Evolutionary conservation across 2,329 filamentous ascomycete genomes (phyloP), one percentile per base, ranked within the genome.

Genomic region (Hysterium pulicare): DNA sequence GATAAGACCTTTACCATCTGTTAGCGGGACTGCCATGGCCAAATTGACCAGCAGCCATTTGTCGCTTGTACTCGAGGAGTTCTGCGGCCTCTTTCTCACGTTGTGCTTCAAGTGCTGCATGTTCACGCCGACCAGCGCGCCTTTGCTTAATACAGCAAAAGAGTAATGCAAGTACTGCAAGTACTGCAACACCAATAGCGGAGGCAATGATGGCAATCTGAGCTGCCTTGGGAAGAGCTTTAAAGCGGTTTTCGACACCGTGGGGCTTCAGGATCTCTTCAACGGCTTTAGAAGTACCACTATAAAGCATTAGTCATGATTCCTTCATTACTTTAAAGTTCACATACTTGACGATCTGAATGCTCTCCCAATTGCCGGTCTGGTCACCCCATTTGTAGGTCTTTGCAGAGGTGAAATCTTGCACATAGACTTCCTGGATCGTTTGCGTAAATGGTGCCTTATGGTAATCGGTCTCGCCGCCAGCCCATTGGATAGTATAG

Each of bases 391-490:
- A 90, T 34, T 75, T 66, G 60, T 90, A 90, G 53, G 80, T 77
- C 53, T 79, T 79, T 35, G 70, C 73, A 1, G 81, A 79, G 38
- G 73, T 77, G 57, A 77, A 79, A 67, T 78, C 81, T 48, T 68
- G 57, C 40, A 77, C 72, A 22, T 73, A 71, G 24, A 81, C 68
- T 22, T 74, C 79, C 72, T 86, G 79, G 50, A 91, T 77, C 46
- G 79, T 81, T 86, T 90, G 90, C 54, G 75, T 82, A 70, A 79
- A 91, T 0, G 87, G 87, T 0, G 73, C 83, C 20, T 78, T 58
- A 38, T 63, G 60, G 63, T 83, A 90, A 62, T 89, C 75, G 32
- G 84, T 87, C 40, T 72, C 69, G 46, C 85, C 85, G 50, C 83
- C 84, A 42, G 81, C 79, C 82, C 82, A 85, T 46, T 77, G 52